phyloP scores from a whole-genome alignment of 2,329 filamentous ascomycete genomes.

The Catunica adiposa region DNA sequence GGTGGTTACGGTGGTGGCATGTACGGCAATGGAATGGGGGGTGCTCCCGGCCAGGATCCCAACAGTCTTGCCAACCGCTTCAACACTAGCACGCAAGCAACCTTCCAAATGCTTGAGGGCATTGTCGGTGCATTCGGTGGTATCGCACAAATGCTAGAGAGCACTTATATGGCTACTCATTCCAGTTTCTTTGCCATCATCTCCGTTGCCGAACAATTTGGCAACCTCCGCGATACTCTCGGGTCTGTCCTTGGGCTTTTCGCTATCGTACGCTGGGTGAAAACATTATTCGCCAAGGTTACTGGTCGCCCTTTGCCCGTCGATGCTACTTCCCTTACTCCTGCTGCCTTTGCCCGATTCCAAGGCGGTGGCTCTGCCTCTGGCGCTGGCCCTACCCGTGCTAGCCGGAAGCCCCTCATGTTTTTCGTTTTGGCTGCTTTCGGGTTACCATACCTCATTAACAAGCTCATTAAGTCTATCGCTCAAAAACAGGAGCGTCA shows the following conservation, averaged over 20 bases:
- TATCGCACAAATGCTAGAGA: conserved; percentile 98
- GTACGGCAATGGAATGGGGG: conserved; percentile 29
- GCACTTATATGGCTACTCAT: conserved; percentile 98
- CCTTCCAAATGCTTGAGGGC: conserved; percentile 96
- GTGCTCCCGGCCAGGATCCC: conserved; percentile 57
- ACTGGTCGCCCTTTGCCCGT: conserved; percentile 82
- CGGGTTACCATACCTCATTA: conserved; percentile 90
- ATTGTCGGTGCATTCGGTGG: conserved; percentile 93
- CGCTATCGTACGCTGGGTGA: conserved; percentile 86
- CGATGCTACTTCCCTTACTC: conserved; percentile 72
- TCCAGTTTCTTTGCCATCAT: conserved; percentile 99
- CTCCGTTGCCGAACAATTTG: conserved; percentile 92
- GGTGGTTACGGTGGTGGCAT: conserved; percentile 29
- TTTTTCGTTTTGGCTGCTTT: conserved; percentile 93
- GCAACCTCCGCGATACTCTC: conserved; percentile 79
- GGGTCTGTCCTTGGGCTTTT: conserved; percentile 92
- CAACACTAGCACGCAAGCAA: conserved; percentile 85
- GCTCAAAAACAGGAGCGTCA: conserved; percentile 59
- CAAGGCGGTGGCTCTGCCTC: conserved; percentile 45
- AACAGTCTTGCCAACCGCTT: conserved; percentile 93
- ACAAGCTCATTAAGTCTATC: conserved; percentile 78
- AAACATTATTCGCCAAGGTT: conserved; percentile 77
- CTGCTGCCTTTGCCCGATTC: conserved; percentile 80
- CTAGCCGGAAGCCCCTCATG: conserved; percentile 86
- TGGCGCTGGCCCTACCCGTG: conserved; percentile 49